Conservation (phyloP, 306 rosid species). For the Corylus heterophylla region DNA sequence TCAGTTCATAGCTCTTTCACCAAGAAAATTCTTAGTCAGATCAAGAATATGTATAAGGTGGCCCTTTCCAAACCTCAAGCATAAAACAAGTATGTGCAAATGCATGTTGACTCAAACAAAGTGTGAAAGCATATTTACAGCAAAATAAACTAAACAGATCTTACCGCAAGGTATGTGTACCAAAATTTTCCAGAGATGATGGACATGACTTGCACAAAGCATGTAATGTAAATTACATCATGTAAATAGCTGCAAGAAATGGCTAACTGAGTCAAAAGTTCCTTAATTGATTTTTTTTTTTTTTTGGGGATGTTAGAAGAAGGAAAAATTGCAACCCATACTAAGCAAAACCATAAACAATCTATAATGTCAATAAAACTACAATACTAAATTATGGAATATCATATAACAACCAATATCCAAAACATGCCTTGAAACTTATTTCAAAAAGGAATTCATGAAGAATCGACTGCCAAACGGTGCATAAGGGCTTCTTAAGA, state of each 20-base stretch:
- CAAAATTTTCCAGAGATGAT: conserved; percentile 89
- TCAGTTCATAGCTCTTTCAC: background rate
- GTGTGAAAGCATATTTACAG: conserved; percentile 8
- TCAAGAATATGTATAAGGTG: background rate
- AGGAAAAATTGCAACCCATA: background rate
- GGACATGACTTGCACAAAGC: conserved; percentile 93
- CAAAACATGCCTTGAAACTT: background rate
- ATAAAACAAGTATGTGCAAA: background rate
- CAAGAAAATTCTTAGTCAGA: background rate
- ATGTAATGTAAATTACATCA: conserved; percentile 84
- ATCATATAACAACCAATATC: background rate
- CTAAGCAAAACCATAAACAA: background rate
- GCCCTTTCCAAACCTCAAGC: background rate
- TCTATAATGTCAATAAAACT: background rate
- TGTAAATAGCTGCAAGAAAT: conserved; percentile 72
- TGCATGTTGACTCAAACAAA: background rate
- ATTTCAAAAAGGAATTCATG: background rate
- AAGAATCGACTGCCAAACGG: background rate
- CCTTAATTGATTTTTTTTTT: background rate
- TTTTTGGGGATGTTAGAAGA: background rate
- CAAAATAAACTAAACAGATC: conserved; percentile 23
- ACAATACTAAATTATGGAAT: background rate
- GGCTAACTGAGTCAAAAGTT: conserved; percentile 19
- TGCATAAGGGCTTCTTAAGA: background rate
- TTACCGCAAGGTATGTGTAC: conserved; percentile 85